These are phyloP conservation scores for Pleurotus platypus DNA, from an alignment of 768 basidiomycete species.

Conservation along the genomic window DNA sequence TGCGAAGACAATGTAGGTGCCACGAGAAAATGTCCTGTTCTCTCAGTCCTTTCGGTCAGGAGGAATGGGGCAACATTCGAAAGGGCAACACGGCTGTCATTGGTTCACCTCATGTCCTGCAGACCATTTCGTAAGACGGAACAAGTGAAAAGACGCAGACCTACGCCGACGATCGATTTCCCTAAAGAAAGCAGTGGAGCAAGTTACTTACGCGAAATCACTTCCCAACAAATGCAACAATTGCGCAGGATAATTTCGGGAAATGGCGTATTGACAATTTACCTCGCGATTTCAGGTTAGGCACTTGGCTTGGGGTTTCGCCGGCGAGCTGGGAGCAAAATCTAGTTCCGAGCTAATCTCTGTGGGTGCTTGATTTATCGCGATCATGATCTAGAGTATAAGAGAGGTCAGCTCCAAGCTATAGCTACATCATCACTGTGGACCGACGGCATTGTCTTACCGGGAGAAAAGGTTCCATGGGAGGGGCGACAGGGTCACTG, in stretches of 20 bases:
- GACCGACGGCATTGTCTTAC: conserved; percentile 3
- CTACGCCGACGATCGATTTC: background rate
- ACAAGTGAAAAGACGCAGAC: no score
- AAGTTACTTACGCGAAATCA: no score
- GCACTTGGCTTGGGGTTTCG: no score
- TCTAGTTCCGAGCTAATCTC: background rate
- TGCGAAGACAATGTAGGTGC: conserved; percentile 4
- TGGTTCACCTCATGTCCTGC: background rate
- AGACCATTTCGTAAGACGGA: background rate
- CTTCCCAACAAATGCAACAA: no score
- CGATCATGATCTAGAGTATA: conserved; percentile 5
- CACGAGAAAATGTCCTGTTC: conserved; percentile 1
- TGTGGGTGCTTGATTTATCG: background rate
- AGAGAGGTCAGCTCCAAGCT: background rate
- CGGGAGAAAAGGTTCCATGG: background rate
- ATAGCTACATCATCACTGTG: background rate
- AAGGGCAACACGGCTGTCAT: background rate
- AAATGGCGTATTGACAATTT: background rate
- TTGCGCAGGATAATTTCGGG: background rate
- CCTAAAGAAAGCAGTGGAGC: background rate
- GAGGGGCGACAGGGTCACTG: background rate
- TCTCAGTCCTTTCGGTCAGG: background rate
- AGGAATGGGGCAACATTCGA: background rate
- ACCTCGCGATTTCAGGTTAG: background rate
- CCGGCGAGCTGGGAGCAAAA: conserved; percentile 3